Evolutionary conservation across 2,329 filamentous ascomycete species (phyloP).

Genomic region (Alternaria sp.): DNA sequence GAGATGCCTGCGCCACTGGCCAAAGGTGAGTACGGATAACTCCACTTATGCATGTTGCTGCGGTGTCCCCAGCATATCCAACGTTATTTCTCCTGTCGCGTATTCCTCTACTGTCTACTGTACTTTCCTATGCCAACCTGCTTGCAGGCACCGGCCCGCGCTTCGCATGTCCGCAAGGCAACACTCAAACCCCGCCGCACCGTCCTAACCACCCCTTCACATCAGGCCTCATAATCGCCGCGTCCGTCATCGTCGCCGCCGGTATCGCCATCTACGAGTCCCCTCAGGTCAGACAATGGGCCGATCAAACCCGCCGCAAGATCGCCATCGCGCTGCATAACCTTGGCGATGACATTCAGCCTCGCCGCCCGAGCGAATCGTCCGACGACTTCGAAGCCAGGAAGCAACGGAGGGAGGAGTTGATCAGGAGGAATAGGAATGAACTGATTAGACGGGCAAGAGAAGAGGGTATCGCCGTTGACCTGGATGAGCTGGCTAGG

Average conservation of each 20-base stretch:
- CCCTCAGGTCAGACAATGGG: conserved; percentile 68
- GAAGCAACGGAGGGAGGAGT: conserved; percentile 39
- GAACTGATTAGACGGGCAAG: conserved; percentile 46
- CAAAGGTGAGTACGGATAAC: conserved; percentile 43
- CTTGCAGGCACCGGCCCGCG: conserved; percentile 37
- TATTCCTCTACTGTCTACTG: neutral
- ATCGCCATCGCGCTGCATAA: conserved; percentile 65
- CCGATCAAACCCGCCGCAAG: conserved; percentile 66
- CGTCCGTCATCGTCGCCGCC: conserved; percentile 67
- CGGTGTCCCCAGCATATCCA: conserved; percentile 21
- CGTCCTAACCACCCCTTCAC: conserved; percentile 37
- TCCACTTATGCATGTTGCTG: conserved; percentile 33
- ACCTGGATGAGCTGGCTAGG: conserved; percentile 48
- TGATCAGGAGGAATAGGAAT: conserved; percentile 42
- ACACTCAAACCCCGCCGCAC: conserved; percentile 14
- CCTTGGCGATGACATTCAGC: conserved; percentile 66
- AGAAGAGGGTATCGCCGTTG: conserved; percentile 51
- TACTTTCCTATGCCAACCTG: conserved; percentile 36
- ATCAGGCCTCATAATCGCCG: conserved; percentile 67
- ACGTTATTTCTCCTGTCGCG: neutral
- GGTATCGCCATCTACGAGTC: conserved; percentile 69
- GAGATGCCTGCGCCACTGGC: conserved; percentile 51
- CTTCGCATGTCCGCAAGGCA: conserved; percentile 17
- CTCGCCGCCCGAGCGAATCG: conserved; percentile 42
- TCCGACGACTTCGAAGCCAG: conserved; percentile 42